Evolutionary conservation across 1,284 basidiomycete species (phyloP), one percentile per base, ranked within the genome.

Genomic region (Sphaerobolus stellatus): DNA sequence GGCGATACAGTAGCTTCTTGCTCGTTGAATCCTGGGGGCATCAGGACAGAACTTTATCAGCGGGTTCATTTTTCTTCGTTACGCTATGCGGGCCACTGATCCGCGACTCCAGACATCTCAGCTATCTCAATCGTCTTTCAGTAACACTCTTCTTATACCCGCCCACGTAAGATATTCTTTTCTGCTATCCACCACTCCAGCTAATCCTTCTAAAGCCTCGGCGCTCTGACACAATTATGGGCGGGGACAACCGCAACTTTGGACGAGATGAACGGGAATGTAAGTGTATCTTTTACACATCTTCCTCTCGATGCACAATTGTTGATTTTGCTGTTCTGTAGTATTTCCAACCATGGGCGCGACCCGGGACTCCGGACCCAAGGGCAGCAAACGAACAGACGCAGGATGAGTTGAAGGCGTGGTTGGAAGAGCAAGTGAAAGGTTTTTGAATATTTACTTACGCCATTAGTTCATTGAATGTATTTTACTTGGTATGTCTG

Each of bases 311-410:
- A 24, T 14, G 9, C 6, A 24, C 27, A 48, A 5, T 36, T 20
- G 8, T 28, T 9, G 40, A 18, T 40, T 45, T 11, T 45, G 13
- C 7, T 46, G 4, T 24, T 25, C 4, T 22, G 27, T 47, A 54
- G 53, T 49, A 48, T 24, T 28, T 49, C 46, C 16, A 47, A 25
- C 53, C 53, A 14, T 54, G 53, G 53, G 53, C 53, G 2, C 53
- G 53, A 40, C 20, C 41, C 16, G 53, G 53, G 24, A 38, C 41
- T 22, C 34, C 53, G 2, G 45, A 47, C 38, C 30, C 31, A 31
- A 18, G 45, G 9, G 45, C 52, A 11, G 22, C 30, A 13, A 49
- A 50, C 25, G 24, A 25, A 18, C 33, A 54, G 5, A 29, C 40
- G 25, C 45, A 47, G 43, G 52, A 54, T 31, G 33, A 47, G 30